A percentile compares a stretch with the other conserved stretches of the same genome.
phyloP scores from a whole-genome alignment of 257 asterid species.

The Solanum paucissectum region DNA sequence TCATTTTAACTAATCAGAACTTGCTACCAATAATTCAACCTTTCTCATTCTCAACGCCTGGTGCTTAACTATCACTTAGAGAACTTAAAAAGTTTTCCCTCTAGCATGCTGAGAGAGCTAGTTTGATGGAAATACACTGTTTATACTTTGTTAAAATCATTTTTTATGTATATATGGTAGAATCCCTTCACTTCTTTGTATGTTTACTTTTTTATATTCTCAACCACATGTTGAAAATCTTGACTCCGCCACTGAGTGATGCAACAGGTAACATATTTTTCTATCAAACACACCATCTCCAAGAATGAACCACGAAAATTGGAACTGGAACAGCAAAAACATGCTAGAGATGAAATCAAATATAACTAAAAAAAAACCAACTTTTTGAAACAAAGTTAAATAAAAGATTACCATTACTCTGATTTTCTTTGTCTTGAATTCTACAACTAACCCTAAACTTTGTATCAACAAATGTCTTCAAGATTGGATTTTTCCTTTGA shows the following conservation, averaged over 20 bases:
- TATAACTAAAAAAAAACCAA: background rate
- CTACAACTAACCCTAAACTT: slow-evolving; percentile 42
- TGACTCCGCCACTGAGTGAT: background rate
- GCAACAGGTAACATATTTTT: background rate
- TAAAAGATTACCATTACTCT: slow-evolving; percentile 34
- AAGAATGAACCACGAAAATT: background rate
- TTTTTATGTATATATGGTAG: background rate
- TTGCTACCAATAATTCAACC: background rate
- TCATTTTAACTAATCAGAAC: background rate
- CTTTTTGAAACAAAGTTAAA: background rate
- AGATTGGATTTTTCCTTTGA: slow-evolving; percentile 15
- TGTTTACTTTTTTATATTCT: background rate
- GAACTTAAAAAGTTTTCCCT: background rate
- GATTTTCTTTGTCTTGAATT: slow-evolving; percentile 33
- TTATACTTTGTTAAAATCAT: background rate
- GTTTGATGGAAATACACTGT: background rate
- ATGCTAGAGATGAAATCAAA: background rate
- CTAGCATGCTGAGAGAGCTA: background rate
- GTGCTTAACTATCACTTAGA: background rate
- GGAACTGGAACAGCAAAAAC: background rate
- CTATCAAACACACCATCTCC: background rate
- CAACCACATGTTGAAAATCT: background rate
- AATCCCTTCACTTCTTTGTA: background rate
- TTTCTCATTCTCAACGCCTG: background rate
- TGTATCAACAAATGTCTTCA: slow-evolving; percentile 14